Base-by-base conservation (phyloP, 2,329 filamentous ascomycete genomes). In the Trichothecium roseum region DNA sequence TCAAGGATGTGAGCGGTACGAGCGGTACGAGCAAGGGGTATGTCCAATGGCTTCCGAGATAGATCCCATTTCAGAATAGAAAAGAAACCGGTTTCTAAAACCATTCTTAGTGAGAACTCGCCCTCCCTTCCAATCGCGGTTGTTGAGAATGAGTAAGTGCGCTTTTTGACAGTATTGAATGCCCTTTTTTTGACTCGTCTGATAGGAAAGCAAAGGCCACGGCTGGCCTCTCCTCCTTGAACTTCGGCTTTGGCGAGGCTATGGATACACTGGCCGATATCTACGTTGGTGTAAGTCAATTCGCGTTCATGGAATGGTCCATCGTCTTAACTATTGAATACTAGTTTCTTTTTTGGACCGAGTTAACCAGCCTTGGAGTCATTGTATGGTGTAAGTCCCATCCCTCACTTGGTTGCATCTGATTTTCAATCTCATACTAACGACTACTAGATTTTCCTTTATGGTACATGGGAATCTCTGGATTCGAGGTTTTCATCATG, bases 401-500 rank as follows among this genome's bases (percentile, higher is more conserved):
- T 20, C 4, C 8, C 5, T 12, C 14, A n/a, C 9, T 4, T 14
- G 24, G n/a, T 35, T n/a, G 29, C 34, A 35, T 24, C 17, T 20
- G 18, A 7, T n/a, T 14, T 27, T 5, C 9, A 17, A 29, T 5
- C 6, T 15, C 8, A 35, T 8, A 28, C 22, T 27, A 10, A 6
- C 18, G n/a, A 2, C 30, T 17, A 30, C 28, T 34, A 86, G 82
- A 93, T 59, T 98, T 98, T 56, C 91, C 91, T 12, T 74, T 98
- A 9, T 98, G 91, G 91, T 78, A 95, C 56, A 98, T 98, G 91
- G 91, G 91, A 18, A 93, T 98, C 41, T 96, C 89, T 4, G 91
- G 91, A 42, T 98, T 91, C 53, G 91, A 98, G 61, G 81, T 79
- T 30, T 69, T 94, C 45, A 80, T 98, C 51, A 81, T 96, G 77